Evolutionary conservation across 306 rosid genomes (phyloP).

Genomic region (Gillenia trifoliata): DNA sequence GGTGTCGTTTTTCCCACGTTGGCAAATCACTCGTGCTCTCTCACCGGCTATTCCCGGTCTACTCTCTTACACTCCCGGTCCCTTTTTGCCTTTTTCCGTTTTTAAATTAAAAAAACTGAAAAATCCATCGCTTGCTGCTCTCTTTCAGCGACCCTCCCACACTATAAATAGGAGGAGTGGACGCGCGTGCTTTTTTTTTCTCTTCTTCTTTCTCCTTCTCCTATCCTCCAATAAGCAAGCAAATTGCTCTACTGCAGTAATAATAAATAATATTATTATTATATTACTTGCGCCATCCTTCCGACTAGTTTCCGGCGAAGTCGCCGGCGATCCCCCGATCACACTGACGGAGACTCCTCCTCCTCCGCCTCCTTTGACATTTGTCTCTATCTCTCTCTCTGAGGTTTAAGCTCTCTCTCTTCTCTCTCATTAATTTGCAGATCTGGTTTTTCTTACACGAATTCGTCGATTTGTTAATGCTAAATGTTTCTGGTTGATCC

Average conservation of each 20-base stretch:
- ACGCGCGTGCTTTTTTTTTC: not conserved
- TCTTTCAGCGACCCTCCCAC: not conserved
- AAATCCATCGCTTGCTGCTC: not conserved
- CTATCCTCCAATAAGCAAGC: not conserved
- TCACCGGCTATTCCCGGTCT: slow-evolving; percentile 42
- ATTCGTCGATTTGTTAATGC: slow-evolving; percentile 7
- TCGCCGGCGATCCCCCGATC: slow-evolving; percentile 39
- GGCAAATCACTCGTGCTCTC: slow-evolving; percentile 8
- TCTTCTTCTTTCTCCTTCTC: slow-evolving; percentile 19
- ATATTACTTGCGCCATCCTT: not conserved
- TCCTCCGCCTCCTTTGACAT: not conserved
- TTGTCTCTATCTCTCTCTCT: not conserved
- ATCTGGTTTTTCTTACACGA: slow-evolving; percentile 34
- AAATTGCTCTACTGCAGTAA: not conserved
- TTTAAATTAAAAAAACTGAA: not conserved
- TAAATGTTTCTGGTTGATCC: slow-evolving; percentile 29
- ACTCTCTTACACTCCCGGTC: not conserved
- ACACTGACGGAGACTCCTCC: slow-evolving; percentile 25
- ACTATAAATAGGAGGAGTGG: slow-evolving; percentile 44
- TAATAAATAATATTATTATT: not conserved
- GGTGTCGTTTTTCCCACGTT: slow-evolving; percentile 32
- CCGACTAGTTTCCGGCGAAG: slow-evolving; percentile 32
- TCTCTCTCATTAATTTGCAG: slow-evolving; percentile 19
- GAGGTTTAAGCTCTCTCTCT: slow-evolving; percentile 32
- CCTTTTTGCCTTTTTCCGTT: not conserved